Base-by-base conservation (phyloP, 352 stramenopile species). In the Globisporangium echinulatum region DNA sequence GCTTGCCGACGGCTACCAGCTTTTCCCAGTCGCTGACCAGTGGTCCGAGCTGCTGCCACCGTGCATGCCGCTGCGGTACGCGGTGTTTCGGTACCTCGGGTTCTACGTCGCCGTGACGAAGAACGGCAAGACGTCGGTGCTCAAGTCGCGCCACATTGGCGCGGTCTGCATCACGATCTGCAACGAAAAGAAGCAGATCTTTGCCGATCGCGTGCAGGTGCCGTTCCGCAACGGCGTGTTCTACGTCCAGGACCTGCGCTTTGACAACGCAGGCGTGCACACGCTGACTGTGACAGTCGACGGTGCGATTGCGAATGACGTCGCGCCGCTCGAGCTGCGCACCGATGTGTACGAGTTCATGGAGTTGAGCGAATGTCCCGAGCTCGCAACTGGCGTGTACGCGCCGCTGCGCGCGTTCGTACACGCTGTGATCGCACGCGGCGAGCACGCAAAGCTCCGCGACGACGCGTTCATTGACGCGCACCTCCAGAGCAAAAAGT, bases 271-370 rank as follows among this genome's bases (percentile, higher is more conserved):
- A 19, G 82, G 82, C 9, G 71, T 75, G 37, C 78, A 92, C 71
- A 87, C 70, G 2, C 74, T 92, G 39, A 77, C 69, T 50, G 75
- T 92, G 10, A 71, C 66, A 7, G 76, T 87, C 3, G 76, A 88
- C 38, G 79, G 82, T 38, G 62, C 56, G 49, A 60, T 92, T 48
- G 74, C 77, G 9, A 64, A 68, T 49, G 69, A 80, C 37, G 60
- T 87, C 36, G 59, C 67, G 10, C 76, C 79, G 43, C 75, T 92
- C 36, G 72, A 84, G 58, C 70, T 92, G 43, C 75, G 75, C 39
- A 82, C 76, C 36, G 68, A 85, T n/a, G 82, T 92, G 52, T 84
- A 74, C 52, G 82, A 92, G 64, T 92, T 92, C 72, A 89, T 92
- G 82, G 70, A 85, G 67, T 75, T 92, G 33, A 67, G 76, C 52